Evolutionary conservation across 2,329 filamentous ascomycete genomes (phyloP), one percentile per base, ranked within the genome.

Genomic region (Endoconidiophora laricicola): DNA sequence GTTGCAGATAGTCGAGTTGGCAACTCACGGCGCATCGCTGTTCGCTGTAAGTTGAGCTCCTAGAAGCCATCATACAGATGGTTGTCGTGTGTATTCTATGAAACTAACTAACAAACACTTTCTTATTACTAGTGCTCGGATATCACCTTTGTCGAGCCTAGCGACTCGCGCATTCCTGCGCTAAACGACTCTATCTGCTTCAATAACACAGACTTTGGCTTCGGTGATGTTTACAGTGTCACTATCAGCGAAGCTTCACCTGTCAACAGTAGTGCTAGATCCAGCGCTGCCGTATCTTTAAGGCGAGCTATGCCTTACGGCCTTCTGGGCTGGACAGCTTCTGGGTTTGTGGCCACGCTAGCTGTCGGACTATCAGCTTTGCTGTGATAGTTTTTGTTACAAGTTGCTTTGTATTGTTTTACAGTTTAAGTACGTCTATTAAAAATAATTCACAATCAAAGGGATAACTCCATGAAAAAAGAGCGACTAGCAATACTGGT

Each of bases 1-100:
- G 0, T 84, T 90, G 52, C 84, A 90, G 61, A 65, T 90, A 2
- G 76, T 90, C 20, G 82, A 87, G 66, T 64, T 74, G 6, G 84
- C 84, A 12, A 68, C 81, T 52, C 84, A 88, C 58, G 84, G 84
- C 1, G 84, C 83, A 1, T 71, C 80, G 5, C 62, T 90, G 33
- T 90, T 79, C 61, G 83, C 79, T 56, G 80, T 84, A 66, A 58
- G 78, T 66, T 41, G 42, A 10, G n/a, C 3, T 20, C 12, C n/a
- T 44, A 42, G 24, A 24, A 33, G 9, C 29, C 12, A 10, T 33
- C 29, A 1, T 9, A 33, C 29, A 3, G 29, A 33, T 18, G 16
- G 16, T 18, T 18, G 29, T 9, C 9, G 12, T 12, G 12, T 9
- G 7, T 33, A 7, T 6, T 12, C 3, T 23, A 6, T 42, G 24